phyloP scores from a whole-genome alignment of 2,329 filamentous ascomycete genomes.

The Xylariaceae sp. region DNA sequence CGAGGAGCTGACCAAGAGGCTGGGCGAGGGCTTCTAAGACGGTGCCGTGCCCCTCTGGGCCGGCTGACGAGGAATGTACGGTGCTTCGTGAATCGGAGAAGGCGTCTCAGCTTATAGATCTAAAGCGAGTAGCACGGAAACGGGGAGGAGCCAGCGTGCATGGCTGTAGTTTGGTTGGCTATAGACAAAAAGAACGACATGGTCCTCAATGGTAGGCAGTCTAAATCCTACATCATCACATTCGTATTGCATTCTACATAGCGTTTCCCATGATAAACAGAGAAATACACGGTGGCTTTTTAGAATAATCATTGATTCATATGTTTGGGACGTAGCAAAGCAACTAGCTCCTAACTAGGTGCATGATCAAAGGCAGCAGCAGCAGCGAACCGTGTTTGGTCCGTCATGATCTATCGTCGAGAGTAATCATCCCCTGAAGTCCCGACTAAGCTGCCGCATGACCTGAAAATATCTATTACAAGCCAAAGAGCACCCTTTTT shows the following conservation, averaged over 20 bases:
- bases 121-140: no score
- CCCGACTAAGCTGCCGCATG: slow-evolving; percentile 7
- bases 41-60: no score
- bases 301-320: no score
- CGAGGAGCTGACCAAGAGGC: slow-evolving; percentile 42
- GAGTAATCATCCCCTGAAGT: slow-evolving; percentile 6
- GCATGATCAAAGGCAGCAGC: not conserved
- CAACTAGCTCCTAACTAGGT: not conserved
- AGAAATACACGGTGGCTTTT: no score
- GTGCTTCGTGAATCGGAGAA: no score
- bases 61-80: not conserved
- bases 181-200: slow-evolving; percentile 8
- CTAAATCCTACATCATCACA: no score
- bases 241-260: no score
- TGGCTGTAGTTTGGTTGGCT: not conserved
- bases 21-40: slow-evolving; percentile 38
- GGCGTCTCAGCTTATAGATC: no score
- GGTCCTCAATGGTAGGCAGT: no score
- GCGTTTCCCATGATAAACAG: no score
- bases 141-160: no score
- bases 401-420: not conserved
- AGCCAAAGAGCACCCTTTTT: slow-evolving; percentile 15
- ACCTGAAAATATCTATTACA: slow-evolving; percentile 12
- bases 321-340: no score
- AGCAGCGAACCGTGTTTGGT: not conserved